These are phyloP conservation scores for Grosmannia serpens DNA, from an alignment of 2,329 filamentous ascomycete genomes.

Conservation along the genomic window DNA sequence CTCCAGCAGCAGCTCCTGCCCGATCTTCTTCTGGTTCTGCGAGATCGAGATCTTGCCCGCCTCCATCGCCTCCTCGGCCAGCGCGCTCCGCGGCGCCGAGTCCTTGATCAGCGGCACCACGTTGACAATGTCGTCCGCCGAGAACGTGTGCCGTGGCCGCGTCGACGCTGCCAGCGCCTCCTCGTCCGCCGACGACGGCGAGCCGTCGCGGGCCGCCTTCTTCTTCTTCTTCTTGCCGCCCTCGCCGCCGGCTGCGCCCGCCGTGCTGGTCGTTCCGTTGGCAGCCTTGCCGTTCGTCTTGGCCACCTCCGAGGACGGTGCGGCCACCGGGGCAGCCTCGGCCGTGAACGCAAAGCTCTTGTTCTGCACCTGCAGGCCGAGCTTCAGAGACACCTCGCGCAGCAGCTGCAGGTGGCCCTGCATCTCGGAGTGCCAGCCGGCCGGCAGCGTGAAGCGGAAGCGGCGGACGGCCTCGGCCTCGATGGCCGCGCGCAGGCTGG, in stretches of 20 bases:
- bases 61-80: conserved; percentile 92
- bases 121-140: conserved; percentile 77
- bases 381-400: conserved; percentile 77
- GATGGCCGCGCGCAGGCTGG: conserved; percentile 57
- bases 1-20: conserved; percentile 91
- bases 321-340: conserved; percentile 26
- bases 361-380: conserved; percentile 77
- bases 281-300: conserved; percentile 7
- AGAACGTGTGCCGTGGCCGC: conserved; percentile 50
- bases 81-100: conserved; percentile 75
- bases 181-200: conserved; percentile 33
- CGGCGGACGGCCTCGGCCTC: conserved; percentile 59
- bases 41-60: conserved; percentile 93
- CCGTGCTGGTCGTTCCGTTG: conserved; percentile 13
- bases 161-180: conserved; percentile 25
- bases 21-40: conserved; percentile 89
- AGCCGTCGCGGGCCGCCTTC: conserved; percentile 44
- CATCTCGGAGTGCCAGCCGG: conserved; percentile 54
- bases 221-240: conserved; percentile 46
- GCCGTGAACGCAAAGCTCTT: conserved; percentile 61
- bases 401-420: conserved; percentile 67
- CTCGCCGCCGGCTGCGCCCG: conserved; percentile 24
- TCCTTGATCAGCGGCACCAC: conserved; percentile 94
- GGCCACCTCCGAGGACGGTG: conserved; percentile 12
- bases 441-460: conserved; percentile 63